Evolutionary conservation across 495 filamentous ascomycete genomes (phyloP).

Genomic region (Tricharina praecox): DNA sequence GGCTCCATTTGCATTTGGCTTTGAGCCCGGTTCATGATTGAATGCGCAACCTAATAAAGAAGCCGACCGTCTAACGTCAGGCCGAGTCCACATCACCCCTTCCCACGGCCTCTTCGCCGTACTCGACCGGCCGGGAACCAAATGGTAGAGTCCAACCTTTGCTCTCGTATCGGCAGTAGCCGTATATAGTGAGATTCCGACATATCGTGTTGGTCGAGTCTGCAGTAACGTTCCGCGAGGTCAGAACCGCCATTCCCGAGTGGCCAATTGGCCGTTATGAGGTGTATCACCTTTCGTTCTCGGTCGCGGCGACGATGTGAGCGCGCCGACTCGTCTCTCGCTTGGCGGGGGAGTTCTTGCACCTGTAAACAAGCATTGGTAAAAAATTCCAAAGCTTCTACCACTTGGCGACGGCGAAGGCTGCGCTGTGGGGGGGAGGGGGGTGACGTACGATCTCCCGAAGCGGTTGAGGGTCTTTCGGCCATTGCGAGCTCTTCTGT

Average conservation of each 20-base stretch:
- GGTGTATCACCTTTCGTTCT: slow-evolving; percentile 23
- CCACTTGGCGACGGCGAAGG: slow-evolving; percentile 14
- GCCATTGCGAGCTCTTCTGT: slow-evolving; percentile 13
- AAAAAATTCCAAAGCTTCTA: too few relatives aligned
- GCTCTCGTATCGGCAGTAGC: slow-evolving; percentile 80
- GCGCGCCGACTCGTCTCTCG: slow-evolving; percentile 21
- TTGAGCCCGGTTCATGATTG: slow-evolving; percentile 58
- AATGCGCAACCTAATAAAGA: slow-evolving; percentile 54
- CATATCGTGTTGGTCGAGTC: slow-evolving; percentile 68
- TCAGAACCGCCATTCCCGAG: slow-evolving; percentile 15
- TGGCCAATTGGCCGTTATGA: too few relatives aligned
- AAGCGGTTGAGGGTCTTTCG: slow-evolving; percentile 26
- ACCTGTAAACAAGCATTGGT: slow-evolving; percentile 20
- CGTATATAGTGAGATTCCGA: slow-evolving; percentile 86
- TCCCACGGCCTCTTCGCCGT: too few relatives aligned
- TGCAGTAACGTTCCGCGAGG: background rate
- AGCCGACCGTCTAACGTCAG: slow-evolving; percentile 17
- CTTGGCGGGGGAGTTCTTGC: slow-evolving; percentile 23
- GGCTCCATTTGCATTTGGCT: slow-evolving; percentile 29
- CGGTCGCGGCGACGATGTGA: slow-evolving; percentile 21
- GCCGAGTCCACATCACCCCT: slow-evolving; percentile 4
- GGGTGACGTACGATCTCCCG: slow-evolving; percentile 22
- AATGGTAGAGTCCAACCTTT: slow-evolving; percentile 39
- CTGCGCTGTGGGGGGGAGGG: slow-evolving; percentile 10
- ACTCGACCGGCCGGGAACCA: background rate